Conservation (phyloP, 1,284 basidiomycete genomes). For the Phellinidium pouzarii region DNA sequence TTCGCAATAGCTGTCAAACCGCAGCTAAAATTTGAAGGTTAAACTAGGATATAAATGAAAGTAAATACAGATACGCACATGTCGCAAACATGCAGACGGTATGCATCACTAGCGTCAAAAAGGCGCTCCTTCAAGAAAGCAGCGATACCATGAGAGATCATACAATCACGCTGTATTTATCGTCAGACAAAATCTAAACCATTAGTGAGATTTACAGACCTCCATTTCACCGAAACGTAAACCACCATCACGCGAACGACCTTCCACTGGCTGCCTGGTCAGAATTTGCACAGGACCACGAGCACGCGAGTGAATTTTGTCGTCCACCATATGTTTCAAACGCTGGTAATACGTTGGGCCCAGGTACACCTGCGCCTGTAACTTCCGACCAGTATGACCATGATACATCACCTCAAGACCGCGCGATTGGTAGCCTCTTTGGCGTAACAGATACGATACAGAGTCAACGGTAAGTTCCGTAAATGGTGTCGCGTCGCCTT, state of each 20-base stretch:
- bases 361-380: constrained; percentile 97
- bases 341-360: constrained; percentile 99
- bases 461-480: constrained; percentile 97
- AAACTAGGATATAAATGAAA: constrained; percentile 9
- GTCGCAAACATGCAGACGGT: constrained; percentile 92
- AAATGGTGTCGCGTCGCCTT: constrained; percentile 98
- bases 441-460: constrained; percentile 76
- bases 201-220: constrained; percentile 25
- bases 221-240: constrained; percentile 99
- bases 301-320: constrained; percentile 98
- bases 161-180: constrained; percentile 74
- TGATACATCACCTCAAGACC: constrained; percentile 99
- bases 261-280: constrained; percentile 98
- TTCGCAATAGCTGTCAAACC: constrained; percentile 94
- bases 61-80: constrained; percentile 52
- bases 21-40: constrained; percentile 48
- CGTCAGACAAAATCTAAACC: background rate
- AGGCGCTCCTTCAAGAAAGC: constrained; percentile 94
- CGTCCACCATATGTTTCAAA: constrained; percentile 99
- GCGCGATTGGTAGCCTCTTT: constrained; percentile 91
- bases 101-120: constrained; percentile 93
- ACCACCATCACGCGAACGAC: constrained; percentile 97
- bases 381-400: constrained; percentile 93
- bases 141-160: constrained; percentile 99
- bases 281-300: constrained; percentile 97